Conservation (phyloP, 106 monocot genomes). For the Gastrodia elata region DNA sequence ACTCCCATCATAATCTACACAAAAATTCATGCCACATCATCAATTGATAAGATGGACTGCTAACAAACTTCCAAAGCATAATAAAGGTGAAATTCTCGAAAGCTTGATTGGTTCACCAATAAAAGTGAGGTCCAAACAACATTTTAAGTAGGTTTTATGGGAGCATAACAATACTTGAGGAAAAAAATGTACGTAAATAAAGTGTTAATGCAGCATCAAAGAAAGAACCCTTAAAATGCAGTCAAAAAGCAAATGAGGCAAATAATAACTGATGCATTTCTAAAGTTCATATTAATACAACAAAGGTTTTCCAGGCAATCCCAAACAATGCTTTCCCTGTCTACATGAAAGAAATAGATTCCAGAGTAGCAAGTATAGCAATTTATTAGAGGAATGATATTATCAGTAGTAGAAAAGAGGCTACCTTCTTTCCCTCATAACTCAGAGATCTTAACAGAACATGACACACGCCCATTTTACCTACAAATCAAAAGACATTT, state of each 20-base stretch:
- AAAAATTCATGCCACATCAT: too few species aligned
- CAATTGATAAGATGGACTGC: too few species aligned
- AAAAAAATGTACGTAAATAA: not conserved
- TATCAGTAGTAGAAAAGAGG: slow-evolving; percentile 30
- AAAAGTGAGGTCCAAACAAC: too few species aligned
- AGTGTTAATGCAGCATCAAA: not conserved
- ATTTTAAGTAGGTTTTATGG: too few species aligned
- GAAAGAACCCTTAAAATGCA: not conserved
- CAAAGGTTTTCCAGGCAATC: not conserved
- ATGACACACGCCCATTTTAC: slow-evolving; percentile 88
- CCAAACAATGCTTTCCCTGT: not conserved
- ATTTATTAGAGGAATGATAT: not conserved
- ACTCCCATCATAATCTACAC: too few species aligned
- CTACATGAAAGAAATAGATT: not conserved
- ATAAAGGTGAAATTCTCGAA: too few species aligned
- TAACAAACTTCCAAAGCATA: too few species aligned
- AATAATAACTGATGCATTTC: not conserved
- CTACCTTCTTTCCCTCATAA: slow-evolving; percentile 86
- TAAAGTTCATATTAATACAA: not conserved
- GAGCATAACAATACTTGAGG: too few species aligned
- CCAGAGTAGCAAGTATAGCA: slow-evolving; percentile 4
- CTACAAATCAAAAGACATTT: slow-evolving; percentile 97
- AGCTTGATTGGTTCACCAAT: too few species aligned
- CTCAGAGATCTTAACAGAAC: slow-evolving; percentile 96
- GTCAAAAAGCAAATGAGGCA: too few species aligned